Evolutionary conservation across 495 filamentous ascomycete genomes (phyloP).

Genomic region (Pyronema domesticum): DNA sequence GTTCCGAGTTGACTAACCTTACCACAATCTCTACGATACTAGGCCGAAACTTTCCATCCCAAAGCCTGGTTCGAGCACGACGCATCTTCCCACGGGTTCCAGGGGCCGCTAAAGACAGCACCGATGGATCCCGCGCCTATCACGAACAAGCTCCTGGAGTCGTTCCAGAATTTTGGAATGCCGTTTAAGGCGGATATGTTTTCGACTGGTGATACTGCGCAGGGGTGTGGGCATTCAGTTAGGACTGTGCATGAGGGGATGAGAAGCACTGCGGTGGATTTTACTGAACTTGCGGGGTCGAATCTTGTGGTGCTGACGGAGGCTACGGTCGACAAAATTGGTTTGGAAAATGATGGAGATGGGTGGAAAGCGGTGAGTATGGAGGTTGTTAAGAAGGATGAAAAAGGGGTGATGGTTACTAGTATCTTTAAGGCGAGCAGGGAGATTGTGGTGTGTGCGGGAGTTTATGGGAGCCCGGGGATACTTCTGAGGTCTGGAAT

Average conservation of each 20-base stretch:
- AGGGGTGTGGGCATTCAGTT: conserved; percentile 36
- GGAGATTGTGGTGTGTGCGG: conserved; percentile 31
- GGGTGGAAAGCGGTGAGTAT: conserved; percentile 24
- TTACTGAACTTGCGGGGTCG: conserved; percentile 18
- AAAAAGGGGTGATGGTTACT: conserved; percentile 7
- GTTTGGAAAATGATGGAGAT: conserved; percentile 10
- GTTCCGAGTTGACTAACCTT: too few relatives aligned
- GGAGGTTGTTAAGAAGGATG: conserved; percentile 18
- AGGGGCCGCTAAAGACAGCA: conserved; percentile 32
- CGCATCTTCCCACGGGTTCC: conserved; percentile 28
- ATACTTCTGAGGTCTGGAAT: conserved; percentile 34
- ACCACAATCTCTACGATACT: too few relatives aligned
- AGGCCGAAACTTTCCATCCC: conserved; percentile 33
- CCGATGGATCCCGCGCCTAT: conserved; percentile 36
- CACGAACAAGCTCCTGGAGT: conserved; percentile 31
- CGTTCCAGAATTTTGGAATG: conserved; percentile 31
- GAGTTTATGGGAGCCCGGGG: conserved; percentile 30
- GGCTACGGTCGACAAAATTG: conserved; percentile 27
- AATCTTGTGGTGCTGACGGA: conserved; percentile 29
- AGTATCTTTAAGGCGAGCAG: conserved; percentile 26
- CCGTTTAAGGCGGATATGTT: conserved; percentile 35
- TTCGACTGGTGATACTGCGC: conserved; percentile 29
- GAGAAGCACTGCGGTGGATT: conserved; percentile 34
- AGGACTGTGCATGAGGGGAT: conserved; percentile 34
- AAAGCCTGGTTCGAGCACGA: conserved; percentile 26